Base-by-base conservation (phyloP, 345 rosid species). In the Erysimum cheiranthoides region DNA sequence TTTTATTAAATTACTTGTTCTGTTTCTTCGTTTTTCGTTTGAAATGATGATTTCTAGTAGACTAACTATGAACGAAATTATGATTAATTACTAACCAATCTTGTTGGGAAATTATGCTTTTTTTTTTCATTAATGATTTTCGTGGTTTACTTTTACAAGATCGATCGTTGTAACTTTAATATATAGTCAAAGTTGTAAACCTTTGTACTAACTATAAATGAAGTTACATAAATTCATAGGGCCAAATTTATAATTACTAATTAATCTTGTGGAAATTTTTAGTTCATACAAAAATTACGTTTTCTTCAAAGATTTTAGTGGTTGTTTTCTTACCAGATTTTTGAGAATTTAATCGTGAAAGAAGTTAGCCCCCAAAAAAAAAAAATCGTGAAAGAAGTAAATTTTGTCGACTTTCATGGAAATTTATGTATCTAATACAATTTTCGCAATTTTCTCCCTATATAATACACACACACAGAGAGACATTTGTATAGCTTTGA, bases 21-120 rank as follows among this genome's bases (percentile, higher is more conserved):
- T 76, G 64, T 27, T 57, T 61, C 38, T 32, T 61, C 38, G 31
- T 4, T 60, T 61, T 69, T 66, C 42, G 0, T 51, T 43, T 43
- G 1, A 34, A 63, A 42, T 38, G 5, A 14, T 42, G 53, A 53
- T 32, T 51, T 73, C 5, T 50, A 8, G 13, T 62, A 53, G 40
- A 50, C 8, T 36, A 40, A 49, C 14, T 18, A 27, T 16, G 58
- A 72, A 30, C 17, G 52, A 39, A 25, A 13, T 35, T 54, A 54
- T 50, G 35, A 36, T 51, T n/a, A n/a, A n/a, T n/a, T 31, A 18
- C 45, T 47, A 18, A 49, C 14, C 38, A 53, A 25, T 36, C 54
- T 42, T 38, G 60, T 28, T 16, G 51, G 30, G 30, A 28, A 5
- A 43, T 28, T 25, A 36, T 25, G 64, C 43, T 42, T 40, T 10